Percentiles rank a stretch among this genome's conserved stretches.
Evolutionary conservation across 306 rosid species (phyloP).

Genomic region (Vigna radiata): DNA sequence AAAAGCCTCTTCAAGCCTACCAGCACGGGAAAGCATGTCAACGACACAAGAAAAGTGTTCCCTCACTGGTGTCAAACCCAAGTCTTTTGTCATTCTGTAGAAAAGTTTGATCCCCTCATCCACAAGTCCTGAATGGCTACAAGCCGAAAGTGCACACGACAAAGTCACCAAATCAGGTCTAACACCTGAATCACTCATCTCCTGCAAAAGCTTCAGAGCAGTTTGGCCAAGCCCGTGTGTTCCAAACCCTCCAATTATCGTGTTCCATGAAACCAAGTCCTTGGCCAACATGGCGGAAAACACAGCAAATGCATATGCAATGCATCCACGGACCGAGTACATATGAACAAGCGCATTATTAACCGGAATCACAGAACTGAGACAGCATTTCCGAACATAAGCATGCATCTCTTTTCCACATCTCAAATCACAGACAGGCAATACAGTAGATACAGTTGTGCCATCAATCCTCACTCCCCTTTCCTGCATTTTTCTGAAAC

Average conservation of each 20-base stretch:
- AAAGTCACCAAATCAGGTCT: slow-evolving; percentile 52
- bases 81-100: slow-evolving; percentile 49
- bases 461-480: slow-evolving; percentile 46
- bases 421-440: slow-evolving; percentile 55
- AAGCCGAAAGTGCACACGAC: slow-evolving; percentile 61
- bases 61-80: slow-evolving; percentile 46
- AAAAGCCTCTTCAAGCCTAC: slow-evolving; percentile 58
- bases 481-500: slow-evolving; percentile 54
- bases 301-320: slow-evolving; percentile 49
- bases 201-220: slow-evolving; percentile 51
- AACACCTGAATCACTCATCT: slow-evolving; percentile 49
- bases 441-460: slow-evolving; percentile 53
- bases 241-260: slow-evolving; percentile 59
- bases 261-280: slow-evolving; percentile 62
- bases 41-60: slow-evolving; percentile 61
- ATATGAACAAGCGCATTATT: slow-evolving; percentile 56
- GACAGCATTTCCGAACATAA: slow-evolving; percentile 38
- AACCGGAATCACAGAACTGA: slow-evolving; percentile 36
- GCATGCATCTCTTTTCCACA: slow-evolving; percentile 57
- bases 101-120: slow-evolving; percentile 60
- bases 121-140: slow-evolving; percentile 59
- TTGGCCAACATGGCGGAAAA: slow-evolving; percentile 50
- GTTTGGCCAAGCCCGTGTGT: slow-evolving; percentile 56
- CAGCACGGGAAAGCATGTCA: slow-evolving; percentile 58
- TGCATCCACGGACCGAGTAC: slow-evolving; percentile 56